These are phyloP conservation scores for Trypanosoma cruzi DNA, from an alignment of 208 protist species.

Conservation along the genomic window DNA sequence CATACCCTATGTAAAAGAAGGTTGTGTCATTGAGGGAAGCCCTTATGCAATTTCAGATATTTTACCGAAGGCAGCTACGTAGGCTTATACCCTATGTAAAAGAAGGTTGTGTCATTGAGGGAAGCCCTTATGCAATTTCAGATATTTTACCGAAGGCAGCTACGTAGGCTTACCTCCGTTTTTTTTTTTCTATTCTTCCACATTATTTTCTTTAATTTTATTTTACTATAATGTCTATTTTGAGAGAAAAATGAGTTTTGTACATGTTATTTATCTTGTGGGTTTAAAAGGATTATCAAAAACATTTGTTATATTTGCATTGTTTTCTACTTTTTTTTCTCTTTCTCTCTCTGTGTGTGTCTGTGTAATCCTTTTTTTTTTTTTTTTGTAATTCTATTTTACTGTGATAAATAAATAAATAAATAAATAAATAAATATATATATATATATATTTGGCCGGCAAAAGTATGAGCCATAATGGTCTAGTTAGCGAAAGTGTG, in stretches of 20 bases:
- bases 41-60: slow-evolving; percentile 41
- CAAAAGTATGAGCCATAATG: slow-evolving; percentile 33
- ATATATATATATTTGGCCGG: not conserved
- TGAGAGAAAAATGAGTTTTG: not conserved
- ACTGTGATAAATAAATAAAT: not conserved
- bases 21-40: slow-evolving; percentile 46
- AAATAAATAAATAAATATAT: too few relatives aligned
- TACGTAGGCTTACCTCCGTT: slow-evolving; percentile 7
- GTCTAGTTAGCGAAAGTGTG: slow-evolving; percentile 54
- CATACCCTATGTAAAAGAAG: slow-evolving; percentile 42
- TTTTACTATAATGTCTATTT: slow-evolving; percentile 11
- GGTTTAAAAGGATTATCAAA: not conserved
- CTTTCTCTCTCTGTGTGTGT: not conserved
- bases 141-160: slow-evolving; percentile 32
- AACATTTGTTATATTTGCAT: not conserved
- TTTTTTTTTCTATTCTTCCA: slow-evolving; percentile 9
- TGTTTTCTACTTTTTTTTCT: not conserved
- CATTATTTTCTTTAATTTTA: not conserved
- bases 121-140: slow-evolving; percentile 35
- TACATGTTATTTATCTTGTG: not conserved
- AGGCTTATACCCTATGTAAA: slow-evolving; percentile 35
- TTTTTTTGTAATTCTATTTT: not conserved
- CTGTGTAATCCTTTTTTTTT: not conserved
- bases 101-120: slow-evolving; percentile 50
- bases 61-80: slow-evolving; percentile 23